Evolutionary conservation across 192 early-diverging fungal species (phyloP).

Genomic region (Linnemannia elongata): DNA sequence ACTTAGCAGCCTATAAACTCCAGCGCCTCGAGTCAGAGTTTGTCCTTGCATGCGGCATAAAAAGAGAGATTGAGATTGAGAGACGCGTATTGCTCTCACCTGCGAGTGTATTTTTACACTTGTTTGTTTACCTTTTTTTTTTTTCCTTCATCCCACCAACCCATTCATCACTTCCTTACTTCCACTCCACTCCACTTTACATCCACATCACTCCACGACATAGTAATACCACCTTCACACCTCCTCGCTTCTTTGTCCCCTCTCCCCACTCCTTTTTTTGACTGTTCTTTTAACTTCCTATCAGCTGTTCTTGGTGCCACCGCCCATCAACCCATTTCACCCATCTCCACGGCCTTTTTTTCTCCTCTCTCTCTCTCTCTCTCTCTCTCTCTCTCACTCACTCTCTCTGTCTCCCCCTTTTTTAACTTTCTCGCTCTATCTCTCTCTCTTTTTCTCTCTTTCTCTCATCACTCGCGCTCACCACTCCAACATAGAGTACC

Average conservation of each 20-base stretch:
- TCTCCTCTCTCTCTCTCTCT: not conserved
- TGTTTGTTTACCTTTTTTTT: not conserved
- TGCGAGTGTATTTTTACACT: not conserved
- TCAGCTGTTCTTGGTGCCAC: not conserved
- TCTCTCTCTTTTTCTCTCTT: not conserved
- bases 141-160: not conserved
- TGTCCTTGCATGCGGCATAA: not conserved
- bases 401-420: not conserved
- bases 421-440: not conserved
- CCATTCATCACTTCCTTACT: not conserved
- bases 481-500: not conserved
- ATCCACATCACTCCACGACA: not conserved
- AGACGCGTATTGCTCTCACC: not conserved
- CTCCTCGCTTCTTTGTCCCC: not conserved
- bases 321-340: not conserved
- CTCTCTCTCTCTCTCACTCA: not conserved
- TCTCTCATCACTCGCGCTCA: not conserved
- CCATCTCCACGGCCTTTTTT: not conserved
- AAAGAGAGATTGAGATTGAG: not conserved
- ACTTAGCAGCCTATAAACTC: not conserved
- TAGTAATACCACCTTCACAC: not conserved
- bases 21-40: not conserved
- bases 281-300: not conserved
- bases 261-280: not conserved
- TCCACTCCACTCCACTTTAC: constrained; percentile 13